phyloP scores from a whole-genome alignment of 352 stramenopile genomes.

The Phytophthora litchii region DNA sequence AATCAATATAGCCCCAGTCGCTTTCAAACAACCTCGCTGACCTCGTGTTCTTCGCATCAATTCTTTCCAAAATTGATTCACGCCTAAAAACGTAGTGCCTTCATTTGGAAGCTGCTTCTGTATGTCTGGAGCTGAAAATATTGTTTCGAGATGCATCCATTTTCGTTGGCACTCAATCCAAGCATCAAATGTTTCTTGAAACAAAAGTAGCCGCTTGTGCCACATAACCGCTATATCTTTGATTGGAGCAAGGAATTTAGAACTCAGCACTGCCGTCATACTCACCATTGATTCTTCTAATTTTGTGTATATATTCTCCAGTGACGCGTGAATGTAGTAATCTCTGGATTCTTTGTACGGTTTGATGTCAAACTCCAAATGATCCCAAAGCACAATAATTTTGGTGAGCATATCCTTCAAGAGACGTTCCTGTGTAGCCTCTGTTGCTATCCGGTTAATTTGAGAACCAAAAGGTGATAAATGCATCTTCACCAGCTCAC shows the following conservation, averaged over 20 bases:
- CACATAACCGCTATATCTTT: constrained; percentile 69
- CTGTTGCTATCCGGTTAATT: constrained; percentile 85
- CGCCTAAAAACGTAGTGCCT: constrained; percentile 52
- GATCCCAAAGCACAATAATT: constrained; percentile 82
- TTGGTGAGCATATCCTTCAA: constrained; percentile 92
- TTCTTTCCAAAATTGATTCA: constrained; percentile 87
- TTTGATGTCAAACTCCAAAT: constrained; percentile 88
- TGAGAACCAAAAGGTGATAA: constrained; percentile 73
- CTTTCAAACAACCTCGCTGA: constrained; percentile 69
- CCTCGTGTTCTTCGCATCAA: constrained; percentile 71
- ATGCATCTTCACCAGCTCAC: constrained; percentile 81
- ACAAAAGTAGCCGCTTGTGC: constrained; percentile 69
- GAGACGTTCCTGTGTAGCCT: constrained; percentile 85
- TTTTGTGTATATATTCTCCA: constrained; percentile 78
- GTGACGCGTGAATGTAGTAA: constrained; percentile 80
- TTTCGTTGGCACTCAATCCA: constrained; percentile 84
- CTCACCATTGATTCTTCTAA: constrained; percentile 92
- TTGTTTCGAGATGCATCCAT: constrained; percentile 85
- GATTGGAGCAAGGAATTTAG: constrained; percentile 87
- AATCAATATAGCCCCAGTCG: constrained; percentile 54
- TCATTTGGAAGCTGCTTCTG: constrained; percentile 83
- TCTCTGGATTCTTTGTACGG: constrained; percentile 92
- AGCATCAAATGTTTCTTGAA: constrained; percentile 84
- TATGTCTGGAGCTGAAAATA: constrained; percentile 84
- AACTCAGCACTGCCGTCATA: constrained; percentile 90